Evolutionary conservation across 371 early-diverging fungal genomes (phyloP).

Genomic region (Fennellomyces sp.): DNA sequence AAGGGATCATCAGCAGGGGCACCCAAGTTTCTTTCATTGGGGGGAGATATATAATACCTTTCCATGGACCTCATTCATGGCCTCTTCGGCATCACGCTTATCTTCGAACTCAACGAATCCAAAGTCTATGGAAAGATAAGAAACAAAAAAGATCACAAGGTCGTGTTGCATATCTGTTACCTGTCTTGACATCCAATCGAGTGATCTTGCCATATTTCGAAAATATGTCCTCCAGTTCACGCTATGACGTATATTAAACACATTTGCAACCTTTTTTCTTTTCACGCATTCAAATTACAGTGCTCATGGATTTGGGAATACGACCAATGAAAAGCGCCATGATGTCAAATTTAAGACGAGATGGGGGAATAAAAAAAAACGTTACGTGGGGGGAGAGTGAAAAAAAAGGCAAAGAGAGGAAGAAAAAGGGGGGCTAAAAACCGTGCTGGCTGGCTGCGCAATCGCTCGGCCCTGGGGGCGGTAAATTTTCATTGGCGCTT

Average conservation of each 20-base stretch:
- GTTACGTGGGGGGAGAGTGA: neutral
- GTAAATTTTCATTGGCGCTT: too few relatives aligned
- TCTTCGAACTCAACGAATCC: conserved; percentile 79
- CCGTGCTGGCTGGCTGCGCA: too few relatives aligned
- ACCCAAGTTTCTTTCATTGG: too few relatives aligned
- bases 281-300: conserved; percentile 22
- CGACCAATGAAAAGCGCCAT: conserved; percentile 50
- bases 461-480: too few relatives aligned
- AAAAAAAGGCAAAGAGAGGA: conserved; percentile 1
- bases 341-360: conserved; percentile 8
- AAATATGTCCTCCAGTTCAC: conserved; percentile 77
- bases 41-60: too few relatives aligned
- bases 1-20: neutral
- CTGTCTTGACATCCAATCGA: conserved; percentile 70
- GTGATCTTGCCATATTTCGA: conserved; percentile 76
- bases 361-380: conserved; percentile 6
- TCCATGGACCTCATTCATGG: conserved; percentile 62
- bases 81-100: conserved; percentile 74
- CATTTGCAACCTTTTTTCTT: neutral
- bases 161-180: conserved; percentile 16
- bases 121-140: conserved; percentile 54
- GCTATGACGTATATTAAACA: conserved; percentile 17
- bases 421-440: neutral
- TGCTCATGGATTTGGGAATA: conserved; percentile 36
- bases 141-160: neutral